Conservation (phyloP, 768 basidiomycete genomes). For the Strobilomyces dryophilus region DNA sequence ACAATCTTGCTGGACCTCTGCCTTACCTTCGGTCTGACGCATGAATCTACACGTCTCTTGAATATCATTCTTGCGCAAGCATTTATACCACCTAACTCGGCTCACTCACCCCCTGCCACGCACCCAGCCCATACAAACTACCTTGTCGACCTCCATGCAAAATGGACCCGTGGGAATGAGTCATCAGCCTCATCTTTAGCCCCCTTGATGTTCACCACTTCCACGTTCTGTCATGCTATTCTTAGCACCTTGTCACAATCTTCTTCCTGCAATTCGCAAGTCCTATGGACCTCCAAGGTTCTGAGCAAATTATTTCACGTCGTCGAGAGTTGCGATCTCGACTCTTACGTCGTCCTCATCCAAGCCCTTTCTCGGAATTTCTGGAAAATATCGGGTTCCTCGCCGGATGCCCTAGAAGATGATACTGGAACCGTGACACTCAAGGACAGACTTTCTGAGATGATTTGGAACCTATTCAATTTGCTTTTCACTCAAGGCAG, state of each 20-base stretch:
- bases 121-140: slow-evolving; percentile 46
- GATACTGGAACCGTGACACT: slow-evolving; percentile 3
- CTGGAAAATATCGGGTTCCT: slow-evolving; percentile 1
- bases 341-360: slow-evolving; percentile 31
- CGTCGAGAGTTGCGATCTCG: slow-evolving; percentile 30
- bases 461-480: slow-evolving; percentile 23
- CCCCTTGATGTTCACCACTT: slow-evolving; percentile 22
- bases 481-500: slow-evolving; percentile 11
- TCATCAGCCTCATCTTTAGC: background rate
- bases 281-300: slow-evolving; percentile 43
- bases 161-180: slow-evolving; percentile 32
- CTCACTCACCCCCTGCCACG: slow-evolving; percentile 30
- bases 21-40: slow-evolving; percentile 38
- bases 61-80: slow-evolving; percentile 38
- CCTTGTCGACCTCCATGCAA: slow-evolving; percentile 41
- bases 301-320: slow-evolving; percentile 34
- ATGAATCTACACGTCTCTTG: slow-evolving; percentile 44
- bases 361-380: slow-evolving; percentile 26
- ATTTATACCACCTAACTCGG: slow-evolving; percentile 25
- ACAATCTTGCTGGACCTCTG: slow-evolving; percentile 48
- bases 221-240: slow-evolving; percentile 23
- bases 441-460: slow-evolving; percentile 18
- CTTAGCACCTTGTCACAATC: slow-evolving; percentile 16
- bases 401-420: background rate
- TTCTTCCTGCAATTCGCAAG: slow-evolving; percentile 29